phyloP scores from a whole-genome alignment of 805 yeast genomes.

The Candida palmyrensis region DNA sequence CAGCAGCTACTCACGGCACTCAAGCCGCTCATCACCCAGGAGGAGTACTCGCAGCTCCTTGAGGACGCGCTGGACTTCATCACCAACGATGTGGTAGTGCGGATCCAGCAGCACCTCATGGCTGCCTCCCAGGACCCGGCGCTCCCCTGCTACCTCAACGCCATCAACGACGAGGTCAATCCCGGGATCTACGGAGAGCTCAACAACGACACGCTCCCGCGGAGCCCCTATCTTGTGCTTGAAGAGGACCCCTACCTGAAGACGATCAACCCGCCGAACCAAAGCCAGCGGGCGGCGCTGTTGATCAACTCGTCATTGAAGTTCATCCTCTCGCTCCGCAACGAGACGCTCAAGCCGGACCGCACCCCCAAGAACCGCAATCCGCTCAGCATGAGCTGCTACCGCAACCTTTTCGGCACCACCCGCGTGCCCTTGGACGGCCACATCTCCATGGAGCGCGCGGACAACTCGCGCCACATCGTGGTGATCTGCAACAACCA shows the following conservation, averaged over 20 bases:
- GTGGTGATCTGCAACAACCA: constrained; percentile 46
- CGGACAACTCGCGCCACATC: constrained; percentile 42
- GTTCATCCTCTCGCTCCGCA: constrained; percentile 56
- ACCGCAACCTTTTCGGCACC: constrained; percentile 62
- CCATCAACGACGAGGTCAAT: constrained; percentile 42
- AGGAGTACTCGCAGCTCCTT: constrained; percentile 44
- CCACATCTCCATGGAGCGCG: constrained; percentile 36
- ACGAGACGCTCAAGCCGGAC: constrained; percentile 53
- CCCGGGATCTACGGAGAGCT: constrained; percentile 61
- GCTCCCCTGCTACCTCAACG: constrained; percentile 48
- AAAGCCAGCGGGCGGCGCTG: constrained; percentile 63
- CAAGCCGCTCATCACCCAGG: constrained; percentile 52
- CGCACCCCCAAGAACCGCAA: constrained; percentile 43
- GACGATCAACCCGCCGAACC: constrained; percentile 55
- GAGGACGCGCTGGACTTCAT: constrained; percentile 42
- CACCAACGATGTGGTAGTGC: constrained; percentile 33
- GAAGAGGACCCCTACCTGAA: constrained; percentile 68
- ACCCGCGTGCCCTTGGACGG: constrained; percentile 43
- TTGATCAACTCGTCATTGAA: constrained; percentile 61
- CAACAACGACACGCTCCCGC: constrained; percentile 63
- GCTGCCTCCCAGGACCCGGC: constrained; percentile 42
- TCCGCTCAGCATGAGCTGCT: constrained; percentile 65
- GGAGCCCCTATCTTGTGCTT: constrained; percentile 70
- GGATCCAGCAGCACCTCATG: constrained; percentile 50
- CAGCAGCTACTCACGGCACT: constrained; percentile 50